Base-by-base conservation (phyloP, 352 stramenopile species). In the Pythium coloratum region DNA sequence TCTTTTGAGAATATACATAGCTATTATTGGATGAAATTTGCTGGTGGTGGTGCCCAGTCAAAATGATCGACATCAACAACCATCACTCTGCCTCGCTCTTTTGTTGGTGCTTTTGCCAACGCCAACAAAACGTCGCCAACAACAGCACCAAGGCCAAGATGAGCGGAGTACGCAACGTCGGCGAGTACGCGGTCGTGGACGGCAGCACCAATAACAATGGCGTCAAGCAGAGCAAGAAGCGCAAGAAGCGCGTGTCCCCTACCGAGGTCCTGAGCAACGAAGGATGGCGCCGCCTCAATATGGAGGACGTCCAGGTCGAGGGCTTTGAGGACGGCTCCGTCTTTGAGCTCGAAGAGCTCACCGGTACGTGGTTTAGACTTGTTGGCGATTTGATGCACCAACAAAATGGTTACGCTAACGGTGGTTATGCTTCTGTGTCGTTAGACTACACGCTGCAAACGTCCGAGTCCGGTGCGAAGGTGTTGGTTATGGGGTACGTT, bases 321-420 rank as follows among this genome's bases (percentile, higher is more conserved):
- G 88, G 88, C 30, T 96, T 95, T 66, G 86, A 92, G 53, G 88
- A 96, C 62, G 88, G 88, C 55, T 91, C 80, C 49, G 84, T 82
- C 33, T 94, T 92, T 40, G 86, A 94, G 49, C 55, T 96, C 49
- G 88, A 96, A 63, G 88, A 95, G 69, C 84, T 96, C 33, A 93
- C 84, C 26, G 80, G 79, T 89, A 61, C 59, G 67, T 59, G 44
- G 18, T 50, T 28, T 50, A 50, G 46, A 26, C 18, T 54, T 54
- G 46, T 30, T 53, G n/a, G 40, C n/a, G 51, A 44, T 6, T 46
- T 47, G 10, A 49, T 16, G 50, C 34, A 6, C 13, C 54, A 12
- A 38, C 16, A 6, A 38, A 6, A 67, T 67, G 51, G 61, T 54
- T 59, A 47, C 57, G 3, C 20, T 28, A 46, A 32, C 28, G 38